phyloP scores from a whole-genome alignment of 148 eudicot genomes.

The Chenopodium suecicum region DNA sequence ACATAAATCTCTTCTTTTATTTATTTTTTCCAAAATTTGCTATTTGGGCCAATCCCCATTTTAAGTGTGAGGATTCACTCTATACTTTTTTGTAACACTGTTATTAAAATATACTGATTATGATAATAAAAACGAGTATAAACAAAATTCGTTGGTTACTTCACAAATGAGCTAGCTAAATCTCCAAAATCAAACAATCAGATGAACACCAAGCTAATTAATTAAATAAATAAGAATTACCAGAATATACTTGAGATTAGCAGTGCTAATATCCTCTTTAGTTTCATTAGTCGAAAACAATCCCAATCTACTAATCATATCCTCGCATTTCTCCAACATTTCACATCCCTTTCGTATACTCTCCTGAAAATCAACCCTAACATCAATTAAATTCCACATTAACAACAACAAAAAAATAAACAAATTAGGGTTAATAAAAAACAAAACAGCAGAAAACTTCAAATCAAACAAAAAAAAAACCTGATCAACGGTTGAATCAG shows the following conservation, averaged over 20 bases:
- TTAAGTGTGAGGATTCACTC: too few species aligned
- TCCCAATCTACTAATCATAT: constrained; percentile 65
- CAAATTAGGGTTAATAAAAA: neutral
- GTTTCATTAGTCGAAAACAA: constrained; percentile 70
- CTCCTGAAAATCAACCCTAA: constrained; percentile 37
- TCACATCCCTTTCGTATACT: constrained; percentile 57
- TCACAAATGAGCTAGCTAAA: neutral
- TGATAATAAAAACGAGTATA: too few species aligned
- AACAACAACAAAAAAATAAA: neutral
- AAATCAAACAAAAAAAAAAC: constrained; percentile 10
- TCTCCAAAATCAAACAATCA: neutral
- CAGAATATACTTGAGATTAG: constrained; percentile 78
- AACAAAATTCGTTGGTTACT: neutral
- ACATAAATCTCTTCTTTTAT: too few species aligned
- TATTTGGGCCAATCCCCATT: too few species aligned
- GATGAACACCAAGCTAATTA: neutral
- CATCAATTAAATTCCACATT: neutral
- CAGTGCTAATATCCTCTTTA: constrained; percentile 73
- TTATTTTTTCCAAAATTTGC: too few species aligned
- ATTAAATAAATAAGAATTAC: constrained; percentile 30
- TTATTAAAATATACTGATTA: too few species aligned
- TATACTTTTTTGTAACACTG: too few species aligned
- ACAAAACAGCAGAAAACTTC: neutral
- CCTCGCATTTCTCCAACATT: constrained; percentile 58
- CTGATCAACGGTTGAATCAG: constrained; percentile 52